A percentile compares a stretch with the other conserved stretches of the same genome.
Conservation (phyloP, 441 rosid species). For the Omphalea diandra region DNA sequence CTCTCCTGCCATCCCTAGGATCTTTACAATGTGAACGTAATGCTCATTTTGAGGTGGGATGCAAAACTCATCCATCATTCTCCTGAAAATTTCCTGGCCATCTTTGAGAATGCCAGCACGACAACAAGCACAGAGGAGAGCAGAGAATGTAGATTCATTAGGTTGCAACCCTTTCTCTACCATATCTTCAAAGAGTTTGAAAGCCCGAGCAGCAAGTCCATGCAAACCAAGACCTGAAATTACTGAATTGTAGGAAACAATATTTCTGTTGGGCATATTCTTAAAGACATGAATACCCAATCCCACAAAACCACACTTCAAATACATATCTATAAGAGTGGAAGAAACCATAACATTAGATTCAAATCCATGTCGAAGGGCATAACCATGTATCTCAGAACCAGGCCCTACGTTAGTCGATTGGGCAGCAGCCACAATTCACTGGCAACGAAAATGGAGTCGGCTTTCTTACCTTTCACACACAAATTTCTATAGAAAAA, state of each 20-base stretch:
- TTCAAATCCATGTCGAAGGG: conserved; percentile 57
- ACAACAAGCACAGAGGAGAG: conserved; percentile 81
- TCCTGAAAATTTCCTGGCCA: conserved; percentile 55
- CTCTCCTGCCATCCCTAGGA: conserved; percentile 67
- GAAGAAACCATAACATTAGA: conserved; percentile 58
- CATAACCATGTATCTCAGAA: conserved; percentile 54
- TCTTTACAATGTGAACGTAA: conserved; percentile 67
- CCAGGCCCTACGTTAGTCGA: conserved; percentile 49
- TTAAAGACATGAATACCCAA: conserved; percentile 49
- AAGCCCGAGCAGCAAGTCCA: conserved; percentile 62
- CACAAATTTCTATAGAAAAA: conserved; percentile 44
- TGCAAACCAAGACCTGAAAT: conserved; percentile 73
- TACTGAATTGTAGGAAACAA: conserved; percentile 63
- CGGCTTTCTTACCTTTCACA: conserved; percentile 50
- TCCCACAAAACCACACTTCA: conserved; percentile 65
- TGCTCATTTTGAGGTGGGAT: conserved; percentile 62
- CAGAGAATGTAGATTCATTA: conserved; percentile 68
- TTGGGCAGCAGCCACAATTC: conserved; percentile 56
- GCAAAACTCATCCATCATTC: conserved; percentile 65
- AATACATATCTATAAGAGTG: conserved; percentile 74
- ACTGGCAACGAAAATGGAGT: conserved; percentile 54
- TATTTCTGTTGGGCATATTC: conserved; percentile 40
- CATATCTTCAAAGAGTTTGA: conserved; percentile 56
- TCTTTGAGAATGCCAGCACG: conserved; percentile 65
- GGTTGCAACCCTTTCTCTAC: conserved; percentile 48